phyloP scores from a whole-genome alignment of 2,329 filamentous ascomycete genomes.

The Nigrospora oryzae region DNA sequence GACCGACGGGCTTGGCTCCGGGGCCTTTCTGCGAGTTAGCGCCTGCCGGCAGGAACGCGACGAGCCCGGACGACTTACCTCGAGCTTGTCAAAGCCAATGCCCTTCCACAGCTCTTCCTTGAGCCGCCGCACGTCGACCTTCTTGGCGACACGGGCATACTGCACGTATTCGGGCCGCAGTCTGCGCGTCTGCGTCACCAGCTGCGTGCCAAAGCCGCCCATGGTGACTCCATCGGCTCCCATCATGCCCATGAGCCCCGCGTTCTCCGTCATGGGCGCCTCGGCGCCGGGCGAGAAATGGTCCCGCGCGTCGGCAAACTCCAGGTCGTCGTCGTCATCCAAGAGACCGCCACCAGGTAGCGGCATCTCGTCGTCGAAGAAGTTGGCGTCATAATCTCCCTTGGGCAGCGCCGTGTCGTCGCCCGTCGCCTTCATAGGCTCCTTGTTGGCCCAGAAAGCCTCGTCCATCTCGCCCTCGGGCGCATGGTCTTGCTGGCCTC shows the following conservation, averaged over 20 bases:
- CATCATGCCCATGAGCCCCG: constrained; percentile 40
- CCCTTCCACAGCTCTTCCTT: constrained; percentile 66
- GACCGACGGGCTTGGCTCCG: too few species aligned
- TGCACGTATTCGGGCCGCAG: constrained; percentile 61
- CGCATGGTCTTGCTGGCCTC: constrained; percentile 39
- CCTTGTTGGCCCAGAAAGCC: constrained; percentile 84
- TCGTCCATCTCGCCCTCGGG: constrained; percentile 81
- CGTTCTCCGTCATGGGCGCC: constrained; percentile 33
- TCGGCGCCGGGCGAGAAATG: constrained; percentile 63
- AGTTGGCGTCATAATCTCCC: constrained; percentile 92
- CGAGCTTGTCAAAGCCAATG: constrained; percentile 46
- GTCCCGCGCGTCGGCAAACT: constrained; percentile 75
- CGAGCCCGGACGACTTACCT: constrained; percentile 29
- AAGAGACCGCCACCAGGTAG: constrained; percentile 52
- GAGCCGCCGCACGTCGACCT: constrained; percentile 59
- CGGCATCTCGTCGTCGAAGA: constrained; percentile 82
- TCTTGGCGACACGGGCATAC: constrained; percentile 62
- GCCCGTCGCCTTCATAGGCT: constrained; percentile 28
- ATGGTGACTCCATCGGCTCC: constrained; percentile 38
- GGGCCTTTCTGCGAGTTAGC: neutral
- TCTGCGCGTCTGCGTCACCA: constrained; percentile 57
- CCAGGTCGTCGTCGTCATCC: constrained; percentile 59
- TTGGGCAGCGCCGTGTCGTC: constrained; percentile 51
- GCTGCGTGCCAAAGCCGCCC: constrained; percentile 53
- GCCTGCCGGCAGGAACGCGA: too few species aligned